A percentile compares a stretch with the other conserved stretches of the same genome.
Conservation (phyloP, 805 yeast genomes). For the Candida piceae region DNA sequence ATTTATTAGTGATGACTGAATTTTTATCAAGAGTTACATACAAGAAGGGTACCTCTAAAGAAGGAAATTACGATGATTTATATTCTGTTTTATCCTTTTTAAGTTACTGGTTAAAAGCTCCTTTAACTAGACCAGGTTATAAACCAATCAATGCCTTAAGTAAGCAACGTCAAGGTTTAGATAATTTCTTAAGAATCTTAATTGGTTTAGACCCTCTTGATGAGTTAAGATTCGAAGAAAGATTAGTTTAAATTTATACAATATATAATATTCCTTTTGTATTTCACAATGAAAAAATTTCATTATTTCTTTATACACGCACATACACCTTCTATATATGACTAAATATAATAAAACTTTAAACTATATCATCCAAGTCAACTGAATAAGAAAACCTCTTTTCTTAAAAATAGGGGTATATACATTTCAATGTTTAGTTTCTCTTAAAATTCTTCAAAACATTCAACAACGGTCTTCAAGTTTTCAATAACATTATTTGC, state of each 20-base stretch:
- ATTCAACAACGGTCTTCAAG: constrained; percentile 70
- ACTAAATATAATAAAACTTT: too few species aligned
- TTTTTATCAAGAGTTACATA: constrained; percentile 83
- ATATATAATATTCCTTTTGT: too few species aligned
- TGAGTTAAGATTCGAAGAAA: constrained; percentile 93
- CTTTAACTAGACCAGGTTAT: constrained; percentile 85
- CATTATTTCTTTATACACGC: too few species aligned
- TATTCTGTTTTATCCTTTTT: constrained; percentile 83
- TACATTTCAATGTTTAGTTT: too few species aligned
- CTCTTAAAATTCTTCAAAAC: constrained; percentile 62
- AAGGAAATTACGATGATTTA: constrained; percentile 49
- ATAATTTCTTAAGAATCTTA: constrained; percentile 82
- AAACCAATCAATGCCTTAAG: constrained; percentile 89
- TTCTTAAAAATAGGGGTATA: too few species aligned
- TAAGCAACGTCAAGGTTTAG: constrained; percentile 90
- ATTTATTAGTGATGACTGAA: constrained; percentile 84
- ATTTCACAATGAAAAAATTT: too few species aligned
- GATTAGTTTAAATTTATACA: constrained; percentile 46
- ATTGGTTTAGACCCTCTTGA: constrained; percentile 87
- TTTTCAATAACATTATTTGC: constrained; percentile 77
- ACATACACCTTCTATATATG: too few species aligned
- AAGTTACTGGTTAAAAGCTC: constrained; percentile 96
- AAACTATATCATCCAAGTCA: too few species aligned
- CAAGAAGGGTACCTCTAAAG: constrained; percentile 46
- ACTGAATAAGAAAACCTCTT: too few species aligned